phyloP scores from a whole-genome alignment of 1,284 basidiomycete species.

The Leucoagaricus sp. region DNA sequence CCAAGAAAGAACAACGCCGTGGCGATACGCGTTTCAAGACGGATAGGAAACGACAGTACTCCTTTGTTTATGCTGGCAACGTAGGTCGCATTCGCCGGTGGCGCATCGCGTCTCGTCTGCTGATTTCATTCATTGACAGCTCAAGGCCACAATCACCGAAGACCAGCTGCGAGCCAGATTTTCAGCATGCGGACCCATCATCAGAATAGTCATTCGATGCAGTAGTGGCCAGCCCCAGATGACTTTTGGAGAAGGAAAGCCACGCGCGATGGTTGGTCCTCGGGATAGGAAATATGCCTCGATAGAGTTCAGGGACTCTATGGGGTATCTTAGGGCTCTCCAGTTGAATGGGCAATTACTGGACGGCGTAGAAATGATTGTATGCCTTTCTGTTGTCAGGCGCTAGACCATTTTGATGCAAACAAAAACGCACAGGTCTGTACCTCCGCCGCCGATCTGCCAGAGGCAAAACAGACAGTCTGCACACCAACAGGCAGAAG shows the following conservation, averaged over 20 bases:
- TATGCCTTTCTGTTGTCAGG: conserved; percentile 25
- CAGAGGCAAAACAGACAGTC: conserved; percentile 38
- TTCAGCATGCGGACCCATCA: conserved; percentile 42
- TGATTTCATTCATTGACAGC: conserved; percentile 26
- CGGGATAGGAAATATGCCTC: conserved; percentile 53
- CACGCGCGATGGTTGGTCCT: conserved; percentile 24
- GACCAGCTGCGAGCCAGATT: conserved; percentile 41
- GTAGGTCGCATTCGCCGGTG: conserved; percentile 36
- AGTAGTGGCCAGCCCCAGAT: conserved; percentile 44
- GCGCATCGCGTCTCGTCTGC: conserved; percentile 23
- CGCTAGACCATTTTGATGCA: background rate
- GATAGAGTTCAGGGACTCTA: conserved; percentile 41
- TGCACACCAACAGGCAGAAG: background rate
- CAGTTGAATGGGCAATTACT: conserved; percentile 38
- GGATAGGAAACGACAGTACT: conserved; percentile 3
- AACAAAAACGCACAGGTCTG: conserved; percentile 38
- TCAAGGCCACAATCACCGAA: conserved; percentile 36
- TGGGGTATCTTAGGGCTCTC: conserved; percentile 42
- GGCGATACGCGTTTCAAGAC: background rate
- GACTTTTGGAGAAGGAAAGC: conserved; percentile 26
- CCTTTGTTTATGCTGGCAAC: conserved; percentile 58
- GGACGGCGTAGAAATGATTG: conserved; percentile 41
- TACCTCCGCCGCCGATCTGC: conserved; percentile 46
- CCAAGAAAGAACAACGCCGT: conserved; percentile 7
- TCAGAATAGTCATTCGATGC: conserved; percentile 46